Evolutionary conservation across 1,284 basidiomycete genomes (phyloP), one percentile per base, ranked within the genome.

Genomic region (Heliocybe sulcata): DNA sequence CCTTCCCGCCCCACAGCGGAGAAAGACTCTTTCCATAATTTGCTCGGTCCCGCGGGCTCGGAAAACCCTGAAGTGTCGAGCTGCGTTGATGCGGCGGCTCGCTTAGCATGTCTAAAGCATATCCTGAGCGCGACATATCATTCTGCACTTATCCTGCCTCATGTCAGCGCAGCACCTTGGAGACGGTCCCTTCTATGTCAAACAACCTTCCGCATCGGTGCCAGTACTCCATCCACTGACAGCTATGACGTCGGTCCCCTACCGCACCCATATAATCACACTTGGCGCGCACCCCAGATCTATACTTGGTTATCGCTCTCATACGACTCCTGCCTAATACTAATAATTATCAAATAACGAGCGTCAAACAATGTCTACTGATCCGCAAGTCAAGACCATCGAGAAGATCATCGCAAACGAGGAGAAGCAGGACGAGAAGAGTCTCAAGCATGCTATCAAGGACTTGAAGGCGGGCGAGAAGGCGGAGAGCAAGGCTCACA

Each of bases 381-480:
- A 49, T 29, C 47, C 47, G 23, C 47, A 49, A 29, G 52, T 62
- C 61, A 79, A 77, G 64, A 71, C 75, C 60, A 59, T 77, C 48
- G 78, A 82, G 62, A 77, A 77, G 56, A 65, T 69, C 26, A 65
- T 80, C 35, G 61, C 67, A 3, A 73, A 72, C 54, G 79, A 81
- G 58, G 72, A 73, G 12, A 75, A 72, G 57, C 63, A 67, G 11
- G 81, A 82, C 61, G 73, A 79, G 58, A 70, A 71, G 45, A 69
- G 64, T 53, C 64, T 82, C 57, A 67, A 75, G 54, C 69, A 72
- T 52, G 69, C 72, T 47, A 57, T 79, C 59, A 77, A 77, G 61
- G 75, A 79, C 57, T 67, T 83, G 53, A 66, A 70, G 54, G 65
- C 63, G 45, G 68, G 70, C 19, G 77, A 81, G 60, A 78, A 79